Conservation (phyloP, 208 protist genomes). For the Leishmania tarentolae region DNA sequence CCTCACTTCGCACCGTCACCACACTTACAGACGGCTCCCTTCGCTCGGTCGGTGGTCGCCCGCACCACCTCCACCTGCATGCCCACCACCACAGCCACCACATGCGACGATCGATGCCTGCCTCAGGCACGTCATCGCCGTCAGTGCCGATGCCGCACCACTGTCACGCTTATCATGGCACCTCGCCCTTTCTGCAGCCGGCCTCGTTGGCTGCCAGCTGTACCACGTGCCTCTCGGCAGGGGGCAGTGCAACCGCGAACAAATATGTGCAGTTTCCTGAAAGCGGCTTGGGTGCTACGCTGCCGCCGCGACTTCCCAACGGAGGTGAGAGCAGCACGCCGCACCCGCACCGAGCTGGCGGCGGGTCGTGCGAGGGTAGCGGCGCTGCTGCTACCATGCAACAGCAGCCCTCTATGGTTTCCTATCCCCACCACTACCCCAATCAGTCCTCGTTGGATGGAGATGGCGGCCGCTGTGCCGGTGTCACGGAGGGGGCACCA, state of each 20-base stretch:
- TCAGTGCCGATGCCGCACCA: conserved; percentile 15
- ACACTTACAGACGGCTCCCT: conserved; percentile 3
- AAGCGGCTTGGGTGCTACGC: conserved; percentile 3
- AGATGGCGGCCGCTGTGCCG: background rate
- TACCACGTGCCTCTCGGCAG: background rate
- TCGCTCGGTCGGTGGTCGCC: conserved; percentile 10
- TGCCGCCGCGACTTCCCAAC: background rate
- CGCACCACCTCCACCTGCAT: conserved; percentile 19
- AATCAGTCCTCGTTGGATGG: background rate
- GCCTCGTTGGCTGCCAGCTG: background rate
- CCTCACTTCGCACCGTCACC: background rate
- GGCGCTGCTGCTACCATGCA: conserved; percentile 30
- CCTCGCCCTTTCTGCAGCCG: conserved; percentile 17
- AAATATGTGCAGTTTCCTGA: conserved; percentile 10
- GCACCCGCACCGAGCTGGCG: background rate
- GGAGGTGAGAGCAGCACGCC: background rate
- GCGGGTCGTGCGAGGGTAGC: conserved; percentile 1
- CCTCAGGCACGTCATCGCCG: conserved; percentile 10
- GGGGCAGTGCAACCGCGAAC: conserved; percentile 4
- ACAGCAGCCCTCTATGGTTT: conserved; percentile 2
- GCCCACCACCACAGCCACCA: conserved; percentile 19
- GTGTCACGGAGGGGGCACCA: background rate
- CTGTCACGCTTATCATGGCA: conserved; percentile 25
- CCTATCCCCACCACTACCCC: background rate
- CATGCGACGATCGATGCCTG: conserved; percentile 2